Evolutionary conservation across 768 basidiomycete genomes (phyloP).

Genomic region (Tricholomella constricta): DNA sequence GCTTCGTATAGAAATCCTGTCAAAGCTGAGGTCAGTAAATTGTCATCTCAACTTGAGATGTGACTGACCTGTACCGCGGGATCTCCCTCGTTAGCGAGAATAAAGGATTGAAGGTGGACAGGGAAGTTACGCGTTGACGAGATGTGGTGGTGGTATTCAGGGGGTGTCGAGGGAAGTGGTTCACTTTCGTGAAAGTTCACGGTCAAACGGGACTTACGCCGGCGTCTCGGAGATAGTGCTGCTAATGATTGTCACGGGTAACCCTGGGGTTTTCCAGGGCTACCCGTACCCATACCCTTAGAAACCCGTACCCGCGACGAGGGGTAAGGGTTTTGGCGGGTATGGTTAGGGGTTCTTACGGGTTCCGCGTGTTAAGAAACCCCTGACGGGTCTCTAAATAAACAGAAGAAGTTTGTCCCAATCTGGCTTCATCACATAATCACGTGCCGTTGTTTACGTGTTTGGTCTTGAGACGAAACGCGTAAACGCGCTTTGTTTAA

Average conservation of each 20-base stretch:
- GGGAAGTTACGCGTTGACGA: conserved; percentile 5
- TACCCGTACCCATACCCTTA: too few relatives aligned
- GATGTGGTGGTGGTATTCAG: conserved; percentile 16
- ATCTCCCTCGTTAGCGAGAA: conserved; percentile 20
- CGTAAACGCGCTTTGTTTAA: too few relatives aligned
- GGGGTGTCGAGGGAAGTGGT: conserved; percentile 8
- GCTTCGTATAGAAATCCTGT: conserved; percentile 19
- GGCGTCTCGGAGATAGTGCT: background rate
- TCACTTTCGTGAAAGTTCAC: conserved; percentile 7
- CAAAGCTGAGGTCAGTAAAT: background rate
- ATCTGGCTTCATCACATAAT: too few relatives aligned
- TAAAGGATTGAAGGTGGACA: conserved; percentile 4
- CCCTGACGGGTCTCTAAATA: too few relatives aligned
- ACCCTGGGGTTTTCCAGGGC: too few relatives aligned
- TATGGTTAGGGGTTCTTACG: too few relatives aligned
- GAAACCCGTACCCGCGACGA: too few relatives aligned
- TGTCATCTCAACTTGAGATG: background rate
- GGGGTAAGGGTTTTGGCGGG: background rate
- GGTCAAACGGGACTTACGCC: background rate
- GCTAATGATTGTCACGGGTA: too few relatives aligned
- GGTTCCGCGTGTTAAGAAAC: too few relatives aligned
- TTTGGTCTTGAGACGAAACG: too few relatives aligned
- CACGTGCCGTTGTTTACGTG: too few relatives aligned
- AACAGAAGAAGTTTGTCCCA: too few relatives aligned
- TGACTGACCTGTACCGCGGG: conserved; percentile 13